Conservation (phyloP, 1,284 basidiomycete species). For the Coniferiporia sulphurascens region DNA sequence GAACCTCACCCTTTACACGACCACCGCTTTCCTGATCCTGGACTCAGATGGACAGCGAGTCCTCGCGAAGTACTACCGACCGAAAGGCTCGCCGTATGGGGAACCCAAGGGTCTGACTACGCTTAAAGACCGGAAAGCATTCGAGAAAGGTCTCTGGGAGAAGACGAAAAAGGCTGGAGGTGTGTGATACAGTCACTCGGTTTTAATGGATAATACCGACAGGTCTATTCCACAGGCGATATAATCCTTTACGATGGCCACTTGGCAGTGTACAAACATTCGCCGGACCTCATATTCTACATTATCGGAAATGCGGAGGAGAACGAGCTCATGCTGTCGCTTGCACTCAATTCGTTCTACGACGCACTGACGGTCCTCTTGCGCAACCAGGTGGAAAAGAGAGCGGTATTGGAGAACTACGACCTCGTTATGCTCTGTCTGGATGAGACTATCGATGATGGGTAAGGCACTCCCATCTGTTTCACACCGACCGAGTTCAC, state of each 20-base stretch:
- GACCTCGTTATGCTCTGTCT: constrained; percentile 91
- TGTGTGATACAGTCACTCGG: constrained; percentile 35
- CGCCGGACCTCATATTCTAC: constrained; percentile 94
- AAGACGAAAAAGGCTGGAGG: constrained; percentile 92
- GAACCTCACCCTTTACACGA: constrained; percentile 85
- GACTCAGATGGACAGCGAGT: constrained; percentile 94
- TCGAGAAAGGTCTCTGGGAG: constrained; percentile 93
- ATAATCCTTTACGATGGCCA: constrained; percentile 92
- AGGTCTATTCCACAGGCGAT: constrained; percentile 57
- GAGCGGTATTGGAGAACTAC: constrained; percentile 90
- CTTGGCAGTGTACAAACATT: constrained; percentile 90
- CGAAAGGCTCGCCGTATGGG: constrained; percentile 61
- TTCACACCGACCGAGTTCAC: not conserved
- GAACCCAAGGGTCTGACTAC: constrained; percentile 63
- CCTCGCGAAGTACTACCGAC: constrained; percentile 91
- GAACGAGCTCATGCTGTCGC: constrained; percentile 95
- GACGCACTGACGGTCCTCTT: constrained; percentile 86
- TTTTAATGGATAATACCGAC: not conserved
- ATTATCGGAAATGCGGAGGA: constrained; percentile 85
- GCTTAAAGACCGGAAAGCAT: constrained; percentile 90
- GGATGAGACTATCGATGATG: constrained; percentile 97
- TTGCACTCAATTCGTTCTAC: constrained; percentile 78
- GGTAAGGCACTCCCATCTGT: constrained; percentile 52
- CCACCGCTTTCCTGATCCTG: constrained; percentile 86
- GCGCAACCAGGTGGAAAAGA: constrained; percentile 92